A percentile compares a stretch with the other conserved stretches of the same genome.
These are phyloP conservation scores for Aspergillus fumigatus DNA, from an alignment of 2,329 filamentous ascomycete species.

Conservation along the genomic window DNA sequence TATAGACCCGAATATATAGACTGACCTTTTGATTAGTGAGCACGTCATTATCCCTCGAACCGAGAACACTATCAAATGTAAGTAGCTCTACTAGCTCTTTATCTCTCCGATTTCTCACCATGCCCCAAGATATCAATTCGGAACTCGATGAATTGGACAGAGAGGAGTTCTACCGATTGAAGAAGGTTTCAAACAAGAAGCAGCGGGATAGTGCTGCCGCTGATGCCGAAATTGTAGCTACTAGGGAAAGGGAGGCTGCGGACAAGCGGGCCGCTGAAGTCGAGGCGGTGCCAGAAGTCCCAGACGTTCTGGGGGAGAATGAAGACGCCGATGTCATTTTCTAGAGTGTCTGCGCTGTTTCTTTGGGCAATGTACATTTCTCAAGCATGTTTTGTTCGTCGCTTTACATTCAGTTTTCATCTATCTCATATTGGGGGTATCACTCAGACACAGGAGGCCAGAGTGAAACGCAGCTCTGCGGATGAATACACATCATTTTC, in stretches of 20 bases:
- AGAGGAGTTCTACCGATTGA: constrained; percentile 96
- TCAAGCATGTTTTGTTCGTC: constrained; percentile 14
- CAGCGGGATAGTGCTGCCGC: constrained; percentile 68
- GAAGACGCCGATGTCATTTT: constrained; percentile 88
- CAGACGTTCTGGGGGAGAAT: constrained; percentile 68
- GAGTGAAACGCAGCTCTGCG: neutral
- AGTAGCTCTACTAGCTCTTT: constrained; percentile 21
- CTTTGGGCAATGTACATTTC: constrained; percentile 18
- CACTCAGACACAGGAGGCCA: constrained; percentile 1
- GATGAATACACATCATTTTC: neutral
- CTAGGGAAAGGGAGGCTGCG: constrained; percentile 25
- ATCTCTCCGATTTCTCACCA: constrained; percentile 1
- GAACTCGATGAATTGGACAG: constrained; percentile 95
- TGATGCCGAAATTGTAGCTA: constrained; percentile 69
- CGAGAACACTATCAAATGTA: constrained; percentile 98
- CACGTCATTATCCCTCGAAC: constrained; percentile 89
- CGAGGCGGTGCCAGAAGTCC: constrained; percentile 40
- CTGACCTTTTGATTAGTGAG: constrained; percentile 32
- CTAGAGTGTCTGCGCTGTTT: constrained; percentile 38
- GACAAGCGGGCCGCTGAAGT: constrained; percentile 54
- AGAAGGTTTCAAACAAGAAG: constrained; percentile 88
- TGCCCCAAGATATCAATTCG: constrained; percentile 79
- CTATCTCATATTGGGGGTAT: neutral
- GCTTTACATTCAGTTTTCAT: constrained; percentile 6
- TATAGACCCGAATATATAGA: neutral